Base-by-base conservation (phyloP, 2,329 filamentous ascomycete genomes). In the Claviceps monticola region DNA sequence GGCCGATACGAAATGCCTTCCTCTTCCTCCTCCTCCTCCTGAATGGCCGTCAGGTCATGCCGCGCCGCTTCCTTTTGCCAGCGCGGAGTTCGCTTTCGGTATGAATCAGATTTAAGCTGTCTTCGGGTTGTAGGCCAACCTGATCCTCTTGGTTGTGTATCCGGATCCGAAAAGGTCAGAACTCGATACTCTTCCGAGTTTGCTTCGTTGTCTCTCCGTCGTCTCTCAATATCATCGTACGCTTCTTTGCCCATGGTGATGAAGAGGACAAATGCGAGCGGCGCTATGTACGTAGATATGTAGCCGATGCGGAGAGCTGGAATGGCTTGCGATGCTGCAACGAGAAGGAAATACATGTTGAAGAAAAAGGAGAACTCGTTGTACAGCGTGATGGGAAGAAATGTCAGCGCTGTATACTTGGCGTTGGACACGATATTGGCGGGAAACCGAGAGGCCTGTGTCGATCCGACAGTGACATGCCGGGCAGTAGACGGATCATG, bases 311-410 rank as follows among this genome's bases (percentile, higher is more conserved):
- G 82, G 51, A 98, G 71, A 21, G 86, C 79, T 4, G 89, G 90
- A 61, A 98, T 90, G 44, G 88, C 83, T 69, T 98, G 93, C 39
- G 91, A 97, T 48, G 97, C 70, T 6, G 93, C 94, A 48, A 98
- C 93, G 26, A 97, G 81, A 52, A 98, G 74, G 66, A 98, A 98
- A 66, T 98, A 98, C 74, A 97, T 88, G 76, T 98, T 98, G 76
- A 98, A 95, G 71, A 98, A 98, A 73, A 97, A 98, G 54, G 91
- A 96, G 66, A 98, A 98, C 65, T 98, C 93, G 70, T 97, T 97
- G 70, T 96, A 98, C 21, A 98, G 74, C 0, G 93, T 98, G 50
- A 91, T 76, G 2, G 94, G 94, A 14, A 98, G 76, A 68, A 98
- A 98, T 50, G 86, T 95, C 73, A 90, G 84, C 1, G 90, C 82